A percentile compares a stretch with the other conserved stretches of the same genome.
phyloP scores from a whole-genome alignment of 768 basidiomycete species.

The Dioszegia hungarica region DNA sequence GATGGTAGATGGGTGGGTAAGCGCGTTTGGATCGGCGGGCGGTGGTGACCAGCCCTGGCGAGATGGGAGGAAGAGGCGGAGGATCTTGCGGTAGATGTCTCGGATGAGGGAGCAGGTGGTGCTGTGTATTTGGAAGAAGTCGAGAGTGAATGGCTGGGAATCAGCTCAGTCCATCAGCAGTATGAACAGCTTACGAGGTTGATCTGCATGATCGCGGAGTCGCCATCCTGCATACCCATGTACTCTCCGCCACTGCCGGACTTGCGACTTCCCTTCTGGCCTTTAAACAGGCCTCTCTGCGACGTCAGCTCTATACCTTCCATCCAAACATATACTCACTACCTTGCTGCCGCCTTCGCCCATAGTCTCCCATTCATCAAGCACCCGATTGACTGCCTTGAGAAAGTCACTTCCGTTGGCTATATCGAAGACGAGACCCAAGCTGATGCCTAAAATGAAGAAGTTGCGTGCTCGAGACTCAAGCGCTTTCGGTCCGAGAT shows the following conservation, averaged over 20 bases:
- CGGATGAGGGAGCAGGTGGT: conserved; percentile 36
- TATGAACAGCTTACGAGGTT: conserved; percentile 27
- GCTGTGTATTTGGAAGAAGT: conserved; percentile 28
- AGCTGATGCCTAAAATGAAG: conserved; percentile 39
- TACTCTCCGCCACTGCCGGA: conserved; percentile 16
- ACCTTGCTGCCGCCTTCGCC: conserved; percentile 37
- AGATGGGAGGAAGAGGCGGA: conserved; percentile 34
- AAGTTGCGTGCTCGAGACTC: conserved; percentile 28
- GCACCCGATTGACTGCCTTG: conserved; percentile 19
- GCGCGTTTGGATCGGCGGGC: neutral
- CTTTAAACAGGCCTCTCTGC: conserved; percentile 38
- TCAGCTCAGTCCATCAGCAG: neutral
- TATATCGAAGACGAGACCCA: conserved; percentile 38
- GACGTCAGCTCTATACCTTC: neutral
- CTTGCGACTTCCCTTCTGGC: conserved; percentile 24
- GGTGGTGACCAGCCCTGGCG: neutral
- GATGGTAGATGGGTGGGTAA: conserved; percentile 32
- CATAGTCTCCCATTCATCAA: conserved; percentile 47
- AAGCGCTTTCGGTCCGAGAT: conserved; percentile 30
- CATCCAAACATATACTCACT: conserved; percentile 23
- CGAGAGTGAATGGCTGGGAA: conserved; percentile 36
- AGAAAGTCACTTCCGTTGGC: conserved; percentile 22
- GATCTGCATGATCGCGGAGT: conserved; percentile 27
- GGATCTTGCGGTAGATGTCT: conserved; percentile 42
- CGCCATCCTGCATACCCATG: conserved; percentile 11